A percentile compares a stretch with the other conserved stretches of the same genome.
These are phyloP conservation scores for Inga leiocalycina DNA, from an alignment of 306 rosid species.

Conservation along the genomic window DNA sequence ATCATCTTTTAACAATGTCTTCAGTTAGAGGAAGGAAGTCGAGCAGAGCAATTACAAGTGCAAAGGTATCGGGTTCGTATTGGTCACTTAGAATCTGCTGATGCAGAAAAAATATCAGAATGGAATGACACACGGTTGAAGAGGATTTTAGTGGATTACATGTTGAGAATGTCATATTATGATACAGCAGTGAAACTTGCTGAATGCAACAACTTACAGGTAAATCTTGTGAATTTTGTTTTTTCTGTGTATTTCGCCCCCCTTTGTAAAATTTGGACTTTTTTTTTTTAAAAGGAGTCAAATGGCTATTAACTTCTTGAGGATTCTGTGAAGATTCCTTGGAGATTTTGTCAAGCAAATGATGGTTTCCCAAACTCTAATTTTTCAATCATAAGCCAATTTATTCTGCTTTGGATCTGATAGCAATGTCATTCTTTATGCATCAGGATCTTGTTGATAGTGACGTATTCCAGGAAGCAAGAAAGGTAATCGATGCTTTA, in stretches of 20 bases:
- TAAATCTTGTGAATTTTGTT: slow-evolving; percentile 19
- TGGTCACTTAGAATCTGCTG: slow-evolving; percentile 83
- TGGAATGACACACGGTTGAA: slow-evolving; percentile 83
- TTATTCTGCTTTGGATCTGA: slow-evolving; percentile 23
- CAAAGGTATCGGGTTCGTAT: slow-evolving; percentile 83
- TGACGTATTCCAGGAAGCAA: slow-evolving; percentile 94
- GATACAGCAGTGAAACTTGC: slow-evolving; percentile 81
- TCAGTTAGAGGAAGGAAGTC: slow-evolving; percentile 88
- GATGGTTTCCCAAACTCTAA: background rate
- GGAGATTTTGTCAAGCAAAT: background rate
- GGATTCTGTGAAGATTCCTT: background rate
- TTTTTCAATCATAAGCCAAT: background rate
- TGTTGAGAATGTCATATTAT: slow-evolving; percentile 92
- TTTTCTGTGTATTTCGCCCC: background rate
- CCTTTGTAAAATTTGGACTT: background rate
- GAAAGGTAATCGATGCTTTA: slow-evolving; percentile 84
- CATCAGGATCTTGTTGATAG: slow-evolving; percentile 89
- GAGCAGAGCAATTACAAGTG: slow-evolving; percentile 78
- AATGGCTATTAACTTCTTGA: background rate
- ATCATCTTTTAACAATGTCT: slow-evolving; percentile 20
- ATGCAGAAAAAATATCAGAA: slow-evolving; percentile 69
- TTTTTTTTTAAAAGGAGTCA: background rate
- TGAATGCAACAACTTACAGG: slow-evolving; percentile 83
- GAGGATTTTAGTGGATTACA: slow-evolving; percentile 91
- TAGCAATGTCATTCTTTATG: slow-evolving; percentile 17